Conservation (phyloP, 352 stramenopile species). For the Phytophthora palmivora region DNA sequence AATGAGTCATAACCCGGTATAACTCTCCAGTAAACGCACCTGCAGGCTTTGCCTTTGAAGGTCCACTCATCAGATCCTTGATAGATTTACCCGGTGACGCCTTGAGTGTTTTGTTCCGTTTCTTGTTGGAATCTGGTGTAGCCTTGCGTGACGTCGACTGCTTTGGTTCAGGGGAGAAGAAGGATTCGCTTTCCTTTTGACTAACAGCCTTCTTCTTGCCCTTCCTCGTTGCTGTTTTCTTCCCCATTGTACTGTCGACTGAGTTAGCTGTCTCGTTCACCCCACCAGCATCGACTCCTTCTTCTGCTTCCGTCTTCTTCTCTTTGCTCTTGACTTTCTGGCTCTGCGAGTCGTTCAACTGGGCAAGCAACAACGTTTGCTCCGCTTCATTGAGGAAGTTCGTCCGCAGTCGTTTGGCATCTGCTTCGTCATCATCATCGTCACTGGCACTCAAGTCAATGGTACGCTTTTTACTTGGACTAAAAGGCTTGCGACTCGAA, state of each 20-base stretch:
- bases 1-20: background rate
- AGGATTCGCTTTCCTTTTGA: constrained; percentile 23
- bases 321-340: constrained; percentile 17
- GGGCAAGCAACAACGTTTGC: constrained; percentile 64
- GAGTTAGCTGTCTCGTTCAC: constrained; percentile 7
- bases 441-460: constrained; percentile 49
- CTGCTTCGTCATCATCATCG: constrained; percentile 42
- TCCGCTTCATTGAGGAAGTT: constrained; percentile 72
- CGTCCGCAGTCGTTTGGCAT: constrained; percentile 54
- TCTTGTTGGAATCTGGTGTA: constrained; percentile 51
- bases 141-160: constrained; percentile 31
- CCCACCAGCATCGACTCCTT: constrained; percentile 1
- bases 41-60: constrained; percentile 19
- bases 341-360: constrained; percentile 47
- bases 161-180: constrained; percentile 64
- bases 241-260: background rate
- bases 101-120: constrained; percentile 44
- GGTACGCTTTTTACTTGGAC: constrained; percentile 58
- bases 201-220: constrained; percentile 34
- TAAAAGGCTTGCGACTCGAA: constrained; percentile 6
- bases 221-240: constrained; percentile 46
- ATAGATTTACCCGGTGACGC: constrained; percentile 30
- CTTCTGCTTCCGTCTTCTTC: constrained; percentile 22
- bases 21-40: constrained; percentile 25
- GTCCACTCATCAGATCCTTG: constrained; percentile 21